Evolutionary conservation across 257 asterid genomes (phyloP).

Genomic region (Oldenlandia corymbosa): DNA sequence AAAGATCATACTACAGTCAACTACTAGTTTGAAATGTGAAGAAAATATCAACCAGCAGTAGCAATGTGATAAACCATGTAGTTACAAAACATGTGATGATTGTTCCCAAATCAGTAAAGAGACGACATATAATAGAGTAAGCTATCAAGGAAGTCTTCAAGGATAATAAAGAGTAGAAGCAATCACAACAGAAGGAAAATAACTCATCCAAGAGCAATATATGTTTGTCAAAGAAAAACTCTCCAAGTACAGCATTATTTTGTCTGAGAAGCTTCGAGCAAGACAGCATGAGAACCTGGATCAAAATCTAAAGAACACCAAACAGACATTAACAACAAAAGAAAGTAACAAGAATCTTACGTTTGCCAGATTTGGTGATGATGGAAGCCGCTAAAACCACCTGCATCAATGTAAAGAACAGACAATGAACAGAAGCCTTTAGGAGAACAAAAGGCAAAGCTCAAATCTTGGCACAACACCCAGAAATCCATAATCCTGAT

Average conservation of each 20-base stretch:
- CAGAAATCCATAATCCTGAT: neutral
- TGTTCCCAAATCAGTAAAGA: too few relatives aligned
- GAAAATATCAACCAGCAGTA: neutral
- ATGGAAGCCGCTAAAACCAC: constrained; percentile 91
- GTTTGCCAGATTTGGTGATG: constrained; percentile 82
- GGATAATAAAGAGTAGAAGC: neutral
- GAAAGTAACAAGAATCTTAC: constrained; percentile 27
- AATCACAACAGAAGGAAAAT: neutral
- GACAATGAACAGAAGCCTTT: neutral
- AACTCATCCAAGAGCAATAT: neutral
- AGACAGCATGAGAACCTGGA: neutral
- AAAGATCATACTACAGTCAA: constrained; percentile 4
- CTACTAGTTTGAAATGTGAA: too few relatives aligned
- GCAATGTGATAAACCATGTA: too few relatives aligned
- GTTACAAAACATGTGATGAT: too few relatives aligned
- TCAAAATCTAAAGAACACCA: neutral
- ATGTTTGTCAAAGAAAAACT: neutral
- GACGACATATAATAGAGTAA: neutral
- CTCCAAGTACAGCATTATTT: neutral
- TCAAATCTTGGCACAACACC: neutral
- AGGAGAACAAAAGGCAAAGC: neutral
- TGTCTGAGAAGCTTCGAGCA: neutral
- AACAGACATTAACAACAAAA: constrained; percentile 2
- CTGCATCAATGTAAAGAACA: constrained; percentile 33
- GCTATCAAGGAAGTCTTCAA: neutral